A percentile compares a stretch with the other conserved stretches of the same genome.
phyloP scores from a whole-genome alignment of 345 rosid genomes.

The Populus nigra region DNA sequence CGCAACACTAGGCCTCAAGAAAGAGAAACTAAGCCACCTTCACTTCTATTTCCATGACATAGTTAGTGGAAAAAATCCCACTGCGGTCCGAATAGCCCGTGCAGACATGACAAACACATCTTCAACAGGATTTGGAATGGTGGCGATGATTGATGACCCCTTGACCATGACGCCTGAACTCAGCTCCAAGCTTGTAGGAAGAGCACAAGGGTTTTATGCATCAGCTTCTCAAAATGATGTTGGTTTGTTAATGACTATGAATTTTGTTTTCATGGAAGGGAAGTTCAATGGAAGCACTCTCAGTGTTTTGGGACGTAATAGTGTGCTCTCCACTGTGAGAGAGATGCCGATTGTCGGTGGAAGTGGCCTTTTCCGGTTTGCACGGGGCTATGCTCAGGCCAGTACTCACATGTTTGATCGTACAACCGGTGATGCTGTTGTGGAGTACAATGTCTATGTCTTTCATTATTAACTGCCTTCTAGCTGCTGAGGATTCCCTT shows the following conservation, averaged over 20 bases:
- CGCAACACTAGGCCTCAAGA: slow-evolving; percentile 2
- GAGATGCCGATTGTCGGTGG: slow-evolving; percentile 41
- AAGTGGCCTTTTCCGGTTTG: slow-evolving; percentile 25
- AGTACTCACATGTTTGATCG: slow-evolving; percentile 14
- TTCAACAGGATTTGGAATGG: slow-evolving; percentile 4
- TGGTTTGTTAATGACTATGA: slow-evolving; percentile 17
- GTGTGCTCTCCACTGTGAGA: background rate
- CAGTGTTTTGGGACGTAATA: slow-evolving; percentile 22
- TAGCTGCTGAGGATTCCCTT: background rate
- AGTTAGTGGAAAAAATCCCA: slow-evolving; percentile 27
- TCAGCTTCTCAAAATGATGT: slow-evolving; percentile 8
- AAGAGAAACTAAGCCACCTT: slow-evolving; percentile 42
- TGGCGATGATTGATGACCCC: slow-evolving; percentile 22
- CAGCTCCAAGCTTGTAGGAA: slow-evolving; percentile 24
- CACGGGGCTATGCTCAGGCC: slow-evolving; percentile 23
- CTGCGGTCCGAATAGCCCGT: slow-evolving; percentile 29
- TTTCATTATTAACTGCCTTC: slow-evolving; percentile 12
- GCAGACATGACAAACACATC: slow-evolving; percentile 14
- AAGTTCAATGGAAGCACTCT: slow-evolving; percentile 27
- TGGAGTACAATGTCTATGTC: slow-evolving; percentile 22
- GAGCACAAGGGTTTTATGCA: slow-evolving; percentile 27
- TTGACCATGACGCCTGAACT: slow-evolving; percentile 18
- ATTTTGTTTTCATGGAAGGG: slow-evolving; percentile 24
- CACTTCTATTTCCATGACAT: slow-evolving; percentile 44
- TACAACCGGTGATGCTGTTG: slow-evolving; percentile 17